Evolutionary conservation across 1,284 basidiomycete genomes (phyloP).

Genomic region (Moesziomyces sp.): DNA sequence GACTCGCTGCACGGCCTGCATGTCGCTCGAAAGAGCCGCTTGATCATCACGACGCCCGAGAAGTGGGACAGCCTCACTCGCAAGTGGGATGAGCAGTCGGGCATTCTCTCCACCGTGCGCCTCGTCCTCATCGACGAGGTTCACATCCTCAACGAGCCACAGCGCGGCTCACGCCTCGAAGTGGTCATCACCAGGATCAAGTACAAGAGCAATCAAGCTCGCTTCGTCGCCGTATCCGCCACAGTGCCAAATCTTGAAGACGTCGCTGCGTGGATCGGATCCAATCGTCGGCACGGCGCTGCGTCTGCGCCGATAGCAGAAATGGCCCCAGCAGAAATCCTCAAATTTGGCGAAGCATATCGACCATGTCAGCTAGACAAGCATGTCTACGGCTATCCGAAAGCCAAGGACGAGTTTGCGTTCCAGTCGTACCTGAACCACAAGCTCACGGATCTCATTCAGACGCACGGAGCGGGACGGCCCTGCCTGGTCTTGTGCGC

Average conservation of each 20-base stretch:
- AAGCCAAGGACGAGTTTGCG: slow-evolving; percentile 79
- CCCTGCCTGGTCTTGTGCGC: slow-evolving; percentile 57
- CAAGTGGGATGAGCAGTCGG: slow-evolving; percentile 50
- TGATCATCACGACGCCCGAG: slow-evolving; percentile 75
- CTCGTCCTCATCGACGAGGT: slow-evolving; percentile 86
- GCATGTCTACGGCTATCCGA: slow-evolving; percentile 68
- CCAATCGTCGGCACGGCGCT: neutral
- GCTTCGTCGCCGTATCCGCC: slow-evolving; percentile 89
- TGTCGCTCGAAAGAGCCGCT: slow-evolving; percentile 36
- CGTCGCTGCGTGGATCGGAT: slow-evolving; percentile 86
- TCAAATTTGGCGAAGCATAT: slow-evolving; percentile 55
- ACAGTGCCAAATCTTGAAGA: slow-evolving; percentile 93
- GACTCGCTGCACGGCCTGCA: slow-evolving; percentile 40
- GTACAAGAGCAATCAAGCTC: slow-evolving; percentile 72
- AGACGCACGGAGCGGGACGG: slow-evolving; percentile 43
- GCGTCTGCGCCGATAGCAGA: neutral
- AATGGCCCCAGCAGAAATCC: slow-evolving; percentile 26
- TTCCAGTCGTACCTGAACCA: slow-evolving; percentile 80
- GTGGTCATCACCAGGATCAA: slow-evolving; percentile 94
- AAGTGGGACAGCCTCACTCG: slow-evolving; percentile 57
- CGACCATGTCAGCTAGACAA: slow-evolving; percentile 57
- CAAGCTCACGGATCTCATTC: slow-evolving; percentile 74
- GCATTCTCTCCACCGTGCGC: slow-evolving; percentile 47
- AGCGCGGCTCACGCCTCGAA: slow-evolving; percentile 74
- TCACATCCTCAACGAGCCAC: slow-evolving; percentile 86